phyloP scores from a whole-genome alignment of 495 filamentous ascomycete species.

The Friedmanniomyces simplex region DNA sequence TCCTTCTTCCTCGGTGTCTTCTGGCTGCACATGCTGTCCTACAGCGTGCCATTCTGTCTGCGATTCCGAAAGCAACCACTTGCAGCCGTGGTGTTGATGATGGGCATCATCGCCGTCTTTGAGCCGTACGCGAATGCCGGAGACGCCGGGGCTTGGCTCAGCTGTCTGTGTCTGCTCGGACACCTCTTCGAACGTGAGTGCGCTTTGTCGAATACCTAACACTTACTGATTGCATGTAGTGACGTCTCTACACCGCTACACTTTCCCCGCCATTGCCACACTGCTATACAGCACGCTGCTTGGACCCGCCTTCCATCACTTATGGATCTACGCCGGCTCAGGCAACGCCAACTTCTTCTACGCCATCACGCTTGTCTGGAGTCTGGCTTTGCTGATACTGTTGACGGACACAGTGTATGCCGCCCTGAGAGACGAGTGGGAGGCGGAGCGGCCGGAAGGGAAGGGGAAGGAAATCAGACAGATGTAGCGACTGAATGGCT shows the following conservation, averaged over 20 bases:
- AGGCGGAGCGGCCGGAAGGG: slow-evolving; percentile 82
- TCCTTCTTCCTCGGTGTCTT: slow-evolving; percentile 96
- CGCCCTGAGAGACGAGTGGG: slow-evolving; percentile 85
- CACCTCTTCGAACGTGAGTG: slow-evolving; percentile 85
- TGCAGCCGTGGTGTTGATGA: slow-evolving; percentile 67
- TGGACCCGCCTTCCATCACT: slow-evolving; percentile 89
- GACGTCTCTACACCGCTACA: slow-evolving; percentile 56
- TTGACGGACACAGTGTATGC: slow-evolving; percentile 81
- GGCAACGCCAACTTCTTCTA: slow-evolving; percentile 99
- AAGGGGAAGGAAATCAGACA: slow-evolving; percentile 75
- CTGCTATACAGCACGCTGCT: slow-evolving; percentile 80
- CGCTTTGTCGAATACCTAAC: background rate
- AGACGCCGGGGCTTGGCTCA: slow-evolving; percentile 74
- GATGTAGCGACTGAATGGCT: slow-evolving; percentile 41
- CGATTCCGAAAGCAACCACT: slow-evolving; percentile 56
- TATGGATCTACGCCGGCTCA: slow-evolving; percentile 97
- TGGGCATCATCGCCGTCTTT: slow-evolving; percentile 85
- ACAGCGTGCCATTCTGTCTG: slow-evolving; percentile 73
- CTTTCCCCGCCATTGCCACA: slow-evolving; percentile 70
- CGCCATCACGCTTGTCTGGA: slow-evolving; percentile 96
- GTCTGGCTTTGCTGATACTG: slow-evolving; percentile 68
- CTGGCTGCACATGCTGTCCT: slow-evolving; percentile 86
- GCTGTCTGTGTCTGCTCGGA: slow-evolving; percentile 72
- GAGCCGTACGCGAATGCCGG: slow-evolving; percentile 92
- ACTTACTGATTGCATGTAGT: background rate